phyloP scores from a whole-genome alignment of 495 filamentous ascomycete genomes.

The Glarea lozoyensis region DNA sequence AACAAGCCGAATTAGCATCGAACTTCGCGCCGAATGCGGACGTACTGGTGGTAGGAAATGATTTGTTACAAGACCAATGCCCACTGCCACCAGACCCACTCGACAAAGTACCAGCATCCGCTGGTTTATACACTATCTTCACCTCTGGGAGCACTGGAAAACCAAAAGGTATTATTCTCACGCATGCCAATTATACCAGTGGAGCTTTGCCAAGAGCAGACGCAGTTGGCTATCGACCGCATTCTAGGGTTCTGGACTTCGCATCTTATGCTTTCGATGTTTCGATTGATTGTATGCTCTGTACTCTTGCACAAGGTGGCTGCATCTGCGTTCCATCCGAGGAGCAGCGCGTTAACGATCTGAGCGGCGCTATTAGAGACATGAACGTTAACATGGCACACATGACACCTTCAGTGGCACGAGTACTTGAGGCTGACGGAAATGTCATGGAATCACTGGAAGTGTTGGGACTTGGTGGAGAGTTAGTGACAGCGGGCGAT shows the following conservation, averaged over 20 bases:
- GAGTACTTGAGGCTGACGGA: conserved; percentile 28
- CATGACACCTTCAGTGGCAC: conserved; percentile 39
- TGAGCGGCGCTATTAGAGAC: conserved; percentile 26
- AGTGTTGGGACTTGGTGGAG: conserved; percentile 40
- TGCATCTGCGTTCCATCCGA: conserved; percentile 41
- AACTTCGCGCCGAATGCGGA: not conserved
- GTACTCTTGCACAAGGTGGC: conserved; percentile 55
- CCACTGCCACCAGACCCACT: not conserved
- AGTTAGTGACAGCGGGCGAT: conserved; percentile 42
- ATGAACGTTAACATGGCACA: conserved; percentile 26
- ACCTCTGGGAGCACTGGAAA: conserved; percentile 41
- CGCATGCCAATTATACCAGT: not conserved
- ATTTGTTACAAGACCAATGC: not conserved
- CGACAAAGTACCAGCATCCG: not conserved
- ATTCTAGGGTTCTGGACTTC: not conserved
- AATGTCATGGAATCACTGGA: conserved; percentile 34
- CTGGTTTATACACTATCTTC: conserved; percentile 36
- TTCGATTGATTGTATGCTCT: conserved; percentile 77
- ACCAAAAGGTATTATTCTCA: conserved; percentile 28
- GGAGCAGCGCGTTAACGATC: conserved; percentile 28
- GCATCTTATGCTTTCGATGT: conserved; percentile 55
- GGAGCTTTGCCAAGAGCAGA: not conserved
- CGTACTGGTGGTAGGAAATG: not conserved
- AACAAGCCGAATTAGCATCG: not conserved
- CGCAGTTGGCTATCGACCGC: not conserved